Percentiles rank a stretch among this genome's conserved stretches.
These are phyloP conservation scores for Metarhizium album DNA, from an alignment of 2,329 filamentous ascomycete species.

Conservation along the genomic window DNA sequence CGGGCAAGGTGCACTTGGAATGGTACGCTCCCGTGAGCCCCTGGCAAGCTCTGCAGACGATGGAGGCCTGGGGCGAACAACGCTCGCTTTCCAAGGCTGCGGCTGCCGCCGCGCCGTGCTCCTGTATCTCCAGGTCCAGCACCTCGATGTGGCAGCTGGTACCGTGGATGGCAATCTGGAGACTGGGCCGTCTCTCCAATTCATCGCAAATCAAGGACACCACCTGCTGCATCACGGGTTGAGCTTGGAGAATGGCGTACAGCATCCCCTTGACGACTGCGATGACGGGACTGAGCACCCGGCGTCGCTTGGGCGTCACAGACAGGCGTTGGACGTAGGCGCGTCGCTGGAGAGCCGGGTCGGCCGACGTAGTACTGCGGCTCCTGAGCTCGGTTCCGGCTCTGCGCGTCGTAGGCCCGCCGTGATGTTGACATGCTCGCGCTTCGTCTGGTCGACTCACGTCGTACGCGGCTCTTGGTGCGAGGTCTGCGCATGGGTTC, in stretches of 20 bases:
- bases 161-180: slow-evolving; percentile 58
- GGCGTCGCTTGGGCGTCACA: slow-evolving; percentile 50
- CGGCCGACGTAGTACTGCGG: slow-evolving; percentile 48
- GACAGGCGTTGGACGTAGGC: slow-evolving; percentile 54
- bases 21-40: slow-evolving; percentile 50
- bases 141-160: slow-evolving; percentile 56
- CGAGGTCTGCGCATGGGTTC: slow-evolving; percentile 52
- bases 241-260: slow-evolving; percentile 57
- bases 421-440: slow-evolving; percentile 51
- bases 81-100: slow-evolving; percentile 36
- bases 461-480: slow-evolving; percentile 48
- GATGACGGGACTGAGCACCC: slow-evolving; percentile 51
- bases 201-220: slow-evolving; percentile 51
- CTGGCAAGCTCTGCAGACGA: slow-evolving; percentile 50
- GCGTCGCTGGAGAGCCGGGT: slow-evolving; percentile 44
- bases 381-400: slow-evolving; percentile 28
- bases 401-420: slow-evolving; percentile 21
- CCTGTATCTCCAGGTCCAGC: slow-evolving; percentile 53
- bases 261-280: slow-evolving; percentile 56
- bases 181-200: slow-evolving; percentile 48
- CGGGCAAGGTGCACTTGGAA: slow-evolving; percentile 39
- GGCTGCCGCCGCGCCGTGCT: slow-evolving; percentile 45
- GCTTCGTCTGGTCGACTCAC: slow-evolving; percentile 54
- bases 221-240: slow-evolving; percentile 55
- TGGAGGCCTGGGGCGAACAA: slow-evolving; percentile 42